Evolutionary conservation across 2,329 filamentous ascomycete genomes (phyloP).

Genomic region (Reticulascus tulasneorum): DNA sequence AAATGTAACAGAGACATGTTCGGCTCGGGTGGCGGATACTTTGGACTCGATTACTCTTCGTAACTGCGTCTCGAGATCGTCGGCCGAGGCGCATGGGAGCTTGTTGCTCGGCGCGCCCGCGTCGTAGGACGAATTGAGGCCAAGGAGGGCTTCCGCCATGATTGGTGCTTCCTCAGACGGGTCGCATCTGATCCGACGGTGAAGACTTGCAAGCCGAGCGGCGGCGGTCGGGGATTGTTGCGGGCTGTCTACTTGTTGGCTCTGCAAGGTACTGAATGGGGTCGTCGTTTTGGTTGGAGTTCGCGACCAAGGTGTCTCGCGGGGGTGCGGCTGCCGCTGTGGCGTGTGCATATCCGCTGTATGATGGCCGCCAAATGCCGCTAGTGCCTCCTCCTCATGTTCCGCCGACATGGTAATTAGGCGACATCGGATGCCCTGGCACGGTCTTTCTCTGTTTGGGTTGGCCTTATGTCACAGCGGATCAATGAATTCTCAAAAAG

Average conservation of each 20-base stretch:
- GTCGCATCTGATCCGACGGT: not conserved
- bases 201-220: slow-evolving; percentile 1
- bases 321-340: slow-evolving; percentile 1
- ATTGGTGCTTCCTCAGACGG: not conserved
- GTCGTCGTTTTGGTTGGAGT: slow-evolving; percentile 5
- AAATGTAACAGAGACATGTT: slow-evolving; percentile 44
- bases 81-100: slow-evolving; percentile 30
- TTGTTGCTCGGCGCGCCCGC: slow-evolving; percentile 23
- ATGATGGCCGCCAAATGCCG: no score
- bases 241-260: not conserved
- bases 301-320: not conserved
- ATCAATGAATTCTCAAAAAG: no score
- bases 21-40: slow-evolving; percentile 42
- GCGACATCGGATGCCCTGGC: no score
- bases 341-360: no score
- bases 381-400: no score
- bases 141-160: slow-evolving; percentile 24
- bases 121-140: slow-evolving; percentile 9
- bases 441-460: no score
- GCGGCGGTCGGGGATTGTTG: slow-evolving; percentile 12
- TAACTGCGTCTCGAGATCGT: slow-evolving; percentile 45
- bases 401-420: no score
- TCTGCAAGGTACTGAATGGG: slow-evolving; percentile 1
- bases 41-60: slow-evolving; percentile 36
- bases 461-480: no score